phyloP scores from a whole-genome alignment of 129 eudicot species.

The Deinandra increscens region DNA sequence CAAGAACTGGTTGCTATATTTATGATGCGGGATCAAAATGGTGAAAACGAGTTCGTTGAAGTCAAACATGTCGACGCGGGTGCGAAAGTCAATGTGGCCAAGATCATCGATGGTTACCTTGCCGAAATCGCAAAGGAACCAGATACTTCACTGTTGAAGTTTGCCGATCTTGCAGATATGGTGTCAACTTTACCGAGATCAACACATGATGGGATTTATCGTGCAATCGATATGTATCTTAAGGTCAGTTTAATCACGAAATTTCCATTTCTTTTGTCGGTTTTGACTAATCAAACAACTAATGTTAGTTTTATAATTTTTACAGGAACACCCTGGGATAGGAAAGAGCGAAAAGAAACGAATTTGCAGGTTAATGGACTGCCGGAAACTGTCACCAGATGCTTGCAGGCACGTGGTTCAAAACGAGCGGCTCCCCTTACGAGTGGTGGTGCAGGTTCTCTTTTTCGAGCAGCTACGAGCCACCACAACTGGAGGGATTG shows the following conservation, averaged over 20 bases:
- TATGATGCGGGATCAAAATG: slow-evolving; percentile 41
- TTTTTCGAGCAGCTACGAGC: slow-evolving; percentile 76
- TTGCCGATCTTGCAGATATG: slow-evolving; percentile 71
- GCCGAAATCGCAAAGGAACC: slow-evolving; percentile 75
- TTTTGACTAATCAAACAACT: slow-evolving; percentile 16
- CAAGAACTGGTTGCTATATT: slow-evolving; percentile 59
- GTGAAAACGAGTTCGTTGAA: slow-evolving; percentile 47
- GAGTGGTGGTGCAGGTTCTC: slow-evolving; percentile 86
- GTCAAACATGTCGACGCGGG: slow-evolving; percentile 39
- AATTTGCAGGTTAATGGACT: slow-evolving; percentile 81
- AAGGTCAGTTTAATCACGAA: slow-evolving; percentile 41
- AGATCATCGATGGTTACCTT: slow-evolving; percentile 71
- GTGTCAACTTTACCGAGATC: slow-evolving; percentile 62
- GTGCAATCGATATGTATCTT: slow-evolving; percentile 84
- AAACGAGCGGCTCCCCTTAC: slow-evolving; percentile 80
- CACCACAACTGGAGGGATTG: slow-evolving; percentile 37
- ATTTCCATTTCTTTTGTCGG: not conserved
- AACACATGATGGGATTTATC: slow-evolving; percentile 79
- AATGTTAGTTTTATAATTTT: not conserved
- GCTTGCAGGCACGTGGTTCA: slow-evolving; percentile 83
- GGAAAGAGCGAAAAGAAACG: slow-evolving; percentile 74
- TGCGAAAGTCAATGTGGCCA: slow-evolving; percentile 62
- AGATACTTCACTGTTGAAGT: slow-evolving; percentile 47
- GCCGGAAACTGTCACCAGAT: slow-evolving; percentile 67
- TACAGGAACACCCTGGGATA: slow-evolving; percentile 76